phyloP scores from a whole-genome alignment of 805 yeast species.

The Wickerhamomyces mucosus region DNA sequence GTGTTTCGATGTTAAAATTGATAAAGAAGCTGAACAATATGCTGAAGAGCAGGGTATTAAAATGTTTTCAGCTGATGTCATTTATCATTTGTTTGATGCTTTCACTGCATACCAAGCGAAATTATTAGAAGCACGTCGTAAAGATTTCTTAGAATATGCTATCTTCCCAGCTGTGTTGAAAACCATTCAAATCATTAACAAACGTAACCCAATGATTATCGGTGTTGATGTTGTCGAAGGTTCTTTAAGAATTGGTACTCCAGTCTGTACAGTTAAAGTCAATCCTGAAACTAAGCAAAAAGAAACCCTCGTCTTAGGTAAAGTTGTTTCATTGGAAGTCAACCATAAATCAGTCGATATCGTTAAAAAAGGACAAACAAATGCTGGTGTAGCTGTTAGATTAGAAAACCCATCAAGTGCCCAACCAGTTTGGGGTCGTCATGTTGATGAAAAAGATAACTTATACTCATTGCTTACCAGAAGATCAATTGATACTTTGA shows the following conservation, averaged over 20 bases:
- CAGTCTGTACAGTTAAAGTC: slow-evolving; percentile 84
- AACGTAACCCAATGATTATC: slow-evolving; percentile 97
- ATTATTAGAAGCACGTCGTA: slow-evolving; percentile 81
- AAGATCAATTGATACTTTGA: slow-evolving; percentile 90
- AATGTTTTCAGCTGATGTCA: slow-evolving; percentile 92
- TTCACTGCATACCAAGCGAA: slow-evolving; percentile 88
- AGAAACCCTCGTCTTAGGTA: slow-evolving; percentile 66
- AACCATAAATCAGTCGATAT: slow-evolving; percentile 76
- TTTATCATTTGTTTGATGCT: slow-evolving; percentile 92
- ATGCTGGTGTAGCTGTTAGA: slow-evolving; percentile 98
- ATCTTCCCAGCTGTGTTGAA: slow-evolving; percentile 92
- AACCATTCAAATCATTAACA: slow-evolving; percentile 93
- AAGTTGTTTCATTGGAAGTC: slow-evolving; percentile 87
- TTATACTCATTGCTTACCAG: slow-evolving; percentile 86
- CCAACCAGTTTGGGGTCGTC: slow-evolving; percentile 99
- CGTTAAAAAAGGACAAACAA: slow-evolving; percentile 90
- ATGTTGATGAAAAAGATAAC: slow-evolving; percentile 86
- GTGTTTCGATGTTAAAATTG: slow-evolving; percentile 95
- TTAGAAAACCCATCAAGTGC: slow-evolving; percentile 85
- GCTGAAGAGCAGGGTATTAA: slow-evolving; percentile 89
- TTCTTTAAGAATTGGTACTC: slow-evolving; percentile 81
- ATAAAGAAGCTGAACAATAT: slow-evolving; percentile 96
- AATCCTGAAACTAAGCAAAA: slow-evolving; percentile 80
- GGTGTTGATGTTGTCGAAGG: slow-evolving; percentile 98
- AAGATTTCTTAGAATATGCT: slow-evolving; percentile 80